Percentiles rank a stretch among this genome's conserved stretches.
Conservation (phyloP, 2,329 filamentous ascomycete genomes). For the Xylariaceae sp. region DNA sequence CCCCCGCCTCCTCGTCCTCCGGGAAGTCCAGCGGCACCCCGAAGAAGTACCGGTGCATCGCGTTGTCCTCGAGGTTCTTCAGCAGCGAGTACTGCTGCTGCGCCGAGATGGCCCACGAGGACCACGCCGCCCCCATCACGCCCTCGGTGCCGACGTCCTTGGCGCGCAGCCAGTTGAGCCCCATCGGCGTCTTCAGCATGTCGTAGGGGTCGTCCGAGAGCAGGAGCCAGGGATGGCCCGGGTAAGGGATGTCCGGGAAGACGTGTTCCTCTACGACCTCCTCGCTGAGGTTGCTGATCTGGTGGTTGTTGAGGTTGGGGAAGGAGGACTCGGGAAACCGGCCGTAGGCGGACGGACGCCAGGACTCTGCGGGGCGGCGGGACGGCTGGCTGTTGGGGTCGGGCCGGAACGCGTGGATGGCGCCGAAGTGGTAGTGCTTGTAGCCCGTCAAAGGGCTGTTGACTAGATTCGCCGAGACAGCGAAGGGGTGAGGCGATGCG, state of each 20-base stretch:
- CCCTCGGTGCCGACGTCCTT: slow-evolving; percentile 10
- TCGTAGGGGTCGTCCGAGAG: slow-evolving; percentile 37
- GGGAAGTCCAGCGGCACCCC: slow-evolving; percentile 34
- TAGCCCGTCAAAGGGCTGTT: slow-evolving; percentile 58
- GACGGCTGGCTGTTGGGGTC: slow-evolving; percentile 41
- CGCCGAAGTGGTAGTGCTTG: slow-evolving; percentile 56
- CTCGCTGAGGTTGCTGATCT: background rate
- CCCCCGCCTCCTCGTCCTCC: background rate
- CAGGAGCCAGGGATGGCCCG: slow-evolving; percentile 57
- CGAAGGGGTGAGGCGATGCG: slow-evolving; percentile 51
- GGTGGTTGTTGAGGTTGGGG: slow-evolving; percentile 26
- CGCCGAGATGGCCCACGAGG: slow-evolving; percentile 53
- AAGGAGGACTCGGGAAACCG: slow-evolving; percentile 21
- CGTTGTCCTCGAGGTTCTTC: slow-evolving; percentile 51
- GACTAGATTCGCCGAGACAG: slow-evolving; percentile 59
- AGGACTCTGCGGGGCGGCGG: slow-evolving; percentile 35
- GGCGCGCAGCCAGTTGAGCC: slow-evolving; percentile 41
- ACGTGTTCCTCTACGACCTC: slow-evolving; percentile 18
- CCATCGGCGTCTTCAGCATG: slow-evolving; percentile 50
- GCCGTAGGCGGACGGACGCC: slow-evolving; percentile 42
- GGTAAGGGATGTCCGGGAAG: slow-evolving; percentile 40
- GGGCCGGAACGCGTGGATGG: slow-evolving; percentile 56
- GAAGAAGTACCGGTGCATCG: slow-evolving; percentile 52
- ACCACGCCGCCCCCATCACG: slow-evolving; percentile 45
- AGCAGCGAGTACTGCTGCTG: slow-evolving; percentile 53